Conservation (phyloP, 192 early-diverging fungal species). For the Entomortierella lignicola region DNA sequence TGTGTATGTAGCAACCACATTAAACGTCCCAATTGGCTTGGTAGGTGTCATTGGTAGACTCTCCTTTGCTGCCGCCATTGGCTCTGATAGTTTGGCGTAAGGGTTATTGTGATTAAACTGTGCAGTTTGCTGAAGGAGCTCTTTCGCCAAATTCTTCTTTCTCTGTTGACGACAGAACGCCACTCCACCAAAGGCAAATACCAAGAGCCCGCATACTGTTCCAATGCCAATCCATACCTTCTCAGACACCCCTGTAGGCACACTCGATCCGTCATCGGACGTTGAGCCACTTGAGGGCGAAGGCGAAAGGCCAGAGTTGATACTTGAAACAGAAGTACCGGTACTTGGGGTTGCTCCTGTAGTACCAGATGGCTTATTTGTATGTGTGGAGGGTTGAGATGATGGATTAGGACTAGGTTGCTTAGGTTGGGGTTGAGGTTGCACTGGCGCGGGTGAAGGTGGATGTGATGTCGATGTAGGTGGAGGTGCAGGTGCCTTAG, state of each 20-base stretch:
- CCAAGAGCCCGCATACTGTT: constrained; percentile 33
- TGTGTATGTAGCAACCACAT: constrained; percentile 59
- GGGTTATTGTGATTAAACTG: constrained; percentile 56
- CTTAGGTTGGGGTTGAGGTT: constrained; percentile 8
- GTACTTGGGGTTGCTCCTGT: neutral
- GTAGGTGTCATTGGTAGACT: constrained; percentile 33
- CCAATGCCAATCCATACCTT: constrained; percentile 36
- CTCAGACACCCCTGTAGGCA: constrained; percentile 34
- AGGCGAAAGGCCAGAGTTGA: neutral
- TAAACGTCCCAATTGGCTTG: constrained; percentile 58
- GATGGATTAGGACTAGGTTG: constrained; percentile 1
- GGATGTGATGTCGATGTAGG: neutral
- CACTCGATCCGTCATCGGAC: constrained; percentile 14
- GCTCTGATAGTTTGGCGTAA: constrained; percentile 43
- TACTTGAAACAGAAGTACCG: neutral
- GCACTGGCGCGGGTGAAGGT: neutral
- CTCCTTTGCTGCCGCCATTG: constrained; percentile 18
- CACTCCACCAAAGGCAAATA: constrained; percentile 37
- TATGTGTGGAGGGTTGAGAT: too few species aligned
- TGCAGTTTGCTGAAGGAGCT: constrained; percentile 35
- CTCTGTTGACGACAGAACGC: constrained; percentile 45
- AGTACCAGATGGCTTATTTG: too few species aligned
- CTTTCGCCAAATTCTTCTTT: constrained; percentile 47
- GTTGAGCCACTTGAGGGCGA: neutral
- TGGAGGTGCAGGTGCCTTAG: neutral